Conservation (phyloP, 1,284 basidiomycete genomes). For the Cryptococcus sp. region DNA sequence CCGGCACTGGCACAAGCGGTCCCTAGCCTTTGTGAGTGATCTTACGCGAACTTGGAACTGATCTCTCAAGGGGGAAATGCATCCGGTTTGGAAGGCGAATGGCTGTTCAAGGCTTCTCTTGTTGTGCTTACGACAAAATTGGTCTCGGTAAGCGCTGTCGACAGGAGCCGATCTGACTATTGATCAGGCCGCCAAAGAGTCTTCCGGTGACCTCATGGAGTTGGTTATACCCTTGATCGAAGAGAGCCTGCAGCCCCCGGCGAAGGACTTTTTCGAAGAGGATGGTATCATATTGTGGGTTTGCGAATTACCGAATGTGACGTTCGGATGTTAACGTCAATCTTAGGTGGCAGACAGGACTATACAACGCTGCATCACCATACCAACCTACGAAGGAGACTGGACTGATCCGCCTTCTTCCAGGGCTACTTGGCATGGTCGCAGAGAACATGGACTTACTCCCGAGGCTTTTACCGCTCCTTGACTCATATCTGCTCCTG, state of each 20-base stretch:
- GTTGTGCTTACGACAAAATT: conserved; percentile 72
- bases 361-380: conserved; percentile 68
- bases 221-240: conserved; percentile 71
- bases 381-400: conserved; percentile 51
- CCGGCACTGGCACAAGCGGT: conserved; percentile 67
- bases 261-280: conserved; percentile 71
- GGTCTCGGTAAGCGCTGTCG: conserved; percentile 60
- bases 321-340: conserved; percentile 5
- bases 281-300: conserved; percentile 66
- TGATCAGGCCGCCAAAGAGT: conserved; percentile 38
- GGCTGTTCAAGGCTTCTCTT: conserved; percentile 74
- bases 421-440: conserved; percentile 64
- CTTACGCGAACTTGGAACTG: neutral
- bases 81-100: conserved; percentile 63
- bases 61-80: conserved; percentile 44
- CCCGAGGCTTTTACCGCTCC: conserved; percentile 64
- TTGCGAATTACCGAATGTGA: neutral
- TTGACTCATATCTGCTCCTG: conserved; percentile 80
- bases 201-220: conserved; percentile 50
- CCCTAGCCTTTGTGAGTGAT: conserved; percentile 69
- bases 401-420: conserved; percentile 68
- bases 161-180: neutral
- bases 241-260: conserved; percentile 68
- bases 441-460: conserved; percentile 73
- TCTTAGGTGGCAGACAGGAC: conserved; percentile 65